Percentiles rank a stretch among this genome's conserved stretches.
Conservation (phyloP, 2,329 filamentous ascomycete genomes). For the Seiridium cupressi region DNA sequence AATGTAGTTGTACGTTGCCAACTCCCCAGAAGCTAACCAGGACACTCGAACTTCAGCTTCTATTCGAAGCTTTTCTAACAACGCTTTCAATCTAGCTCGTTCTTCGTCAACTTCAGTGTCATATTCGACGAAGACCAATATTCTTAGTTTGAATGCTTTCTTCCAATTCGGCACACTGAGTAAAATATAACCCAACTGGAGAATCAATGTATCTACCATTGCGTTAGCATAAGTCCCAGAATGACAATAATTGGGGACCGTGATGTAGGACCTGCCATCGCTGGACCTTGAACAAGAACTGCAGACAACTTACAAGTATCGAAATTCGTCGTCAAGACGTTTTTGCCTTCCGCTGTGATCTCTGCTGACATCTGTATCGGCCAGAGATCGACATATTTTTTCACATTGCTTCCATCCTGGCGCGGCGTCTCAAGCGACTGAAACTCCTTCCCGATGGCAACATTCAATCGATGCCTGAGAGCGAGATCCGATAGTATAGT, state of each 20-base stretch:
- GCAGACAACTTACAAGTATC: slow-evolving; percentile 68
- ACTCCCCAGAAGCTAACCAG: slow-evolving; percentile 71
- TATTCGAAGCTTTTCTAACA: slow-evolving; percentile 80
- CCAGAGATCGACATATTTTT: slow-evolving; percentile 85
- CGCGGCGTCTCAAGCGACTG: slow-evolving; percentile 71
- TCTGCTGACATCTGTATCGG: slow-evolving; percentile 93
- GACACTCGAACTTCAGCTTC: slow-evolving; percentile 78
- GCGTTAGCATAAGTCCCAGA: slow-evolving; percentile 9
- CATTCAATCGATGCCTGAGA: slow-evolving; percentile 75
- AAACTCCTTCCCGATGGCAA: slow-evolving; percentile 81
- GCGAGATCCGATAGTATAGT: slow-evolving; percentile 82
- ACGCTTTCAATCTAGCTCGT: slow-evolving; percentile 64
- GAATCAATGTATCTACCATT: slow-evolving; percentile 67
- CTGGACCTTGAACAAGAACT: neutral
- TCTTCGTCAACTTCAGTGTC: slow-evolving; percentile 82
- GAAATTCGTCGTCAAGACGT: slow-evolving; percentile 81
- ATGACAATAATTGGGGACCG: no score
- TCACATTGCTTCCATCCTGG: slow-evolving; percentile 54
- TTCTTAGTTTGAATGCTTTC: slow-evolving; percentile 67
- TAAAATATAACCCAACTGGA: slow-evolving; percentile 82
- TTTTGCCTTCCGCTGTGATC: slow-evolving; percentile 64
- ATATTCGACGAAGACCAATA: slow-evolving; percentile 87
- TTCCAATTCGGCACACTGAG: slow-evolving; percentile 81
- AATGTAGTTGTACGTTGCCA: slow-evolving; percentile 74
- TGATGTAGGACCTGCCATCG: no score